phyloP scores from a whole-genome alignment of 2,329 filamentous ascomycete species.

The Gaeumannomyces sp. region DNA sequence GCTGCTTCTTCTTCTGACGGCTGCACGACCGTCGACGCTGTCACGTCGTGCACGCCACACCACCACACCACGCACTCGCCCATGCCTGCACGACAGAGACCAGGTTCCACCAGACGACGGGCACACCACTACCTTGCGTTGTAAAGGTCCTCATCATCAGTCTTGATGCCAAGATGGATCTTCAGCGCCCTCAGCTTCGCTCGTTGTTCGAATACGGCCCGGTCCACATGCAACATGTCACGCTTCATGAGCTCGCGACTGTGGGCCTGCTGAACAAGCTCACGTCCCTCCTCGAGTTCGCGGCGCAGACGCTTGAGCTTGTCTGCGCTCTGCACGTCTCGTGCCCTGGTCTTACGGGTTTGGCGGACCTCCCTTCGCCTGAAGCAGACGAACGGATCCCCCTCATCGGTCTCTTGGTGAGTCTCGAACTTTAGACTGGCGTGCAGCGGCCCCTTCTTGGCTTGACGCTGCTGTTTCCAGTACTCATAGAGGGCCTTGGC shows the following conservation, averaged over 20 bases:
- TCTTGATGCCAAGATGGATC: conserved; percentile 80
- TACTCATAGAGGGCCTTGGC: conserved; percentile 82
- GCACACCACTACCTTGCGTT: conserved; percentile 72
- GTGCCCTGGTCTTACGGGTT: conserved; percentile 87
- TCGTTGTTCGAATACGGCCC: conserved; percentile 76
- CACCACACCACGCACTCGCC: neutral
- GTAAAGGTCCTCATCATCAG: conserved; percentile 88
- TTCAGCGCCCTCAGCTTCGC: conserved; percentile 81
- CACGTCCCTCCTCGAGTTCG: conserved; percentile 83
- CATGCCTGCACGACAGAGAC: too few species aligned
- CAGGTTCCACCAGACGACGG: neutral
- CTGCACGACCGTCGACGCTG: conserved; percentile 26
- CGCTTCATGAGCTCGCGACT: conserved; percentile 75
- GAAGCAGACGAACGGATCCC: conserved; percentile 98
- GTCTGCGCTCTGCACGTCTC: conserved; percentile 90
- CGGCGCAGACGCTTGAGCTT: conserved; percentile 87
- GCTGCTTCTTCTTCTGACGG: conserved; percentile 66
- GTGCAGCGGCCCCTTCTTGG: conserved; percentile 65
- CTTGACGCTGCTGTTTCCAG: conserved; percentile 70
- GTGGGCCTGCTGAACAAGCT: conserved; percentile 70
- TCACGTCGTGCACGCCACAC: neutral
- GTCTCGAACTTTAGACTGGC: conserved; percentile 87
- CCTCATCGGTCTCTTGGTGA: conserved; percentile 88
- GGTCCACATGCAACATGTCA: conserved; percentile 69
- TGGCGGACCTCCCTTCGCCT: conserved; percentile 88